Base-by-base conservation (phyloP, 805 yeast genomes). In the Phaffomyces opuntiae region DNA sequence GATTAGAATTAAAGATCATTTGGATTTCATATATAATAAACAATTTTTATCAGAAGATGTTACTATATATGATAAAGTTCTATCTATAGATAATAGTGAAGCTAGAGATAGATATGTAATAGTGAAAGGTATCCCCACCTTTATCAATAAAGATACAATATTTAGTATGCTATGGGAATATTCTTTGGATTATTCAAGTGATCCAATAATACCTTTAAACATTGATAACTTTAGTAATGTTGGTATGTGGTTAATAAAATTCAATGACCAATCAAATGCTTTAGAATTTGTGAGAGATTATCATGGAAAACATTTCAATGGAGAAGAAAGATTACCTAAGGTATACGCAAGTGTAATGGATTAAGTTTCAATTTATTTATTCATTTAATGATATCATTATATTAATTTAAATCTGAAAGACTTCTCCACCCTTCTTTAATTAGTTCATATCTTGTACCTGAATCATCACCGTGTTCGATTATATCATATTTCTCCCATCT, bases 401-500 rank as follows among this genome's bases (percentile, higher is more conserved):
- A 4, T 33, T 12, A 39, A 27, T 36, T 42, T 5, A 45, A 8
- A 36, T 51, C 53, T n/a, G 46, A 43, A 49, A 80, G 68, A 27
- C 75, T 67, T 52, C 85, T 70, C 93, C 93, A 86, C 9, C 87
- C 84, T 50, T 80, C 87, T 42, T 86, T 67, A 2, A 80, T 71
- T 16, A 86, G 61, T 52, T 77, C 83, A 76, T 80, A 80, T 43
- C 65, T 68, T 33, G 63, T 65, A 12, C 57, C 50, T 11, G 55
- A 43, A 19, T 59, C 63, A 13, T 57, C 55, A 2, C 48, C 47
- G 21, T 64, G 74, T 53, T 81, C 88, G 13, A 78, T 70, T 34
- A 91, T 78, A 13, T 72, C 78, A 61, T 85, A 91, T 60, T 85
- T 87, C 60, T 91, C 97, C 96, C 96, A 87, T 27, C 80, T 80